Base-by-base conservation (phyloP, 140 eudicot genomes). In the Senecio squalidus region DNA sequence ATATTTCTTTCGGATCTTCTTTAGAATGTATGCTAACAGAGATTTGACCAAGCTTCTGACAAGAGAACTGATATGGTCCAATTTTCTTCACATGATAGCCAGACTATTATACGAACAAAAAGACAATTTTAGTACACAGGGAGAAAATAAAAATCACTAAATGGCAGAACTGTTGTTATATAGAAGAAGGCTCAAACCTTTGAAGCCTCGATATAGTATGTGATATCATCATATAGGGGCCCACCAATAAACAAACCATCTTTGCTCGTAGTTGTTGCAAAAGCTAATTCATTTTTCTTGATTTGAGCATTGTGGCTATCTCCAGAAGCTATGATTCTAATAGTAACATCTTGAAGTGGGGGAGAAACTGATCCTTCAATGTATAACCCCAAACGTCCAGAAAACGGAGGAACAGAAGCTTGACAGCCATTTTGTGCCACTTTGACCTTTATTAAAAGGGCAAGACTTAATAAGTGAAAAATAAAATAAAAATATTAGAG, bases 331-430 rank as follows among this genome's bases (percentile, higher is more conserved):
- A 70, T 56, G 55, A 87, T 77, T 74, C 66, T 76, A 66, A 92
- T 80, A 55, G 18, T 33, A 62, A 92, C 96, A 79, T 81, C 92
- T 65, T 95, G 65, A 71, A 87, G 88, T n/a, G 98, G 83, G 63
- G 98, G 98, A 67, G 92, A 71, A 64, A 92, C 95, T 39, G 96
- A 92, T 76, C 98, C 98, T 81, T 92, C 86, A 36, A 92, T 87
- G 71, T 92, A 92, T 69, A 83, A 61, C 23, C 98, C 98, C 29
- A 64, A 68, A 36, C 96, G 84, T 58, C 96, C 98, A 62, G 84
- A 60, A 84, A 87, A 84, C 8, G 69, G 60, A 71, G 95, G 78
- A 72, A 92, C 69, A 44, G 83, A 72, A 64, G 72, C 78, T 72
- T 92, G 89, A 74, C 98, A 92, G 53, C 93, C 95, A 70, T 79